phyloP scores from a whole-genome alignment of 1,284 basidiomycete genomes.

The Cutaneotrichosporon cyanovorans region DNA sequence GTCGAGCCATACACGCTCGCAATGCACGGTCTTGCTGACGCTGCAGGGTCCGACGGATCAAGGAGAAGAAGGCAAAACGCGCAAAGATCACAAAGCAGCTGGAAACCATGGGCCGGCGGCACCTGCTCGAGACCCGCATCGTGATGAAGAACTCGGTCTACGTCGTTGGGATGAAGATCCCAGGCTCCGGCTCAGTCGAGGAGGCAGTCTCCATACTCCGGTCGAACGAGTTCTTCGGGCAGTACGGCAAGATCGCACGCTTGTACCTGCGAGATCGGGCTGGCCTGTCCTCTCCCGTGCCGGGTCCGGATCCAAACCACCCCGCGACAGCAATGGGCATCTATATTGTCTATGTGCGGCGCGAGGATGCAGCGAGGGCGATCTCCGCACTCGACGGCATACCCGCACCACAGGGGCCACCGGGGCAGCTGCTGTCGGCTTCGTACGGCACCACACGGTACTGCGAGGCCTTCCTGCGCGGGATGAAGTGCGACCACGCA shows the following conservation, averaged over 20 bases:
- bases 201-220: slow-evolving; percentile 93
- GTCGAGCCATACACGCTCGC: neutral
- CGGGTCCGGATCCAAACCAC: slow-evolving; percentile 45
- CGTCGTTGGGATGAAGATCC: slow-evolving; percentile 78
- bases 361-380: slow-evolving; percentile 89
- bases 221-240: slow-evolving; percentile 94
- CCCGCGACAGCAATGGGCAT: slow-evolving; percentile 62
- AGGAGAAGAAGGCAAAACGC: slow-evolving; percentile 90
- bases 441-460: slow-evolving; percentile 97
- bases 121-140: slow-evolving; percentile 87
- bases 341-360: slow-evolving; percentile 91
- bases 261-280: slow-evolving; percentile 88
- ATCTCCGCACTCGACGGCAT: slow-evolving; percentile 91
- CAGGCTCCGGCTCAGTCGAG: slow-evolving; percentile 65
- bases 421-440: slow-evolving; percentile 72
- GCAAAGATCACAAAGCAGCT: slow-evolving; percentile 96
- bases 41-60: slow-evolving; percentile 81
- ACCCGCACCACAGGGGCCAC: slow-evolving; percentile 66
- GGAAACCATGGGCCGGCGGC: slow-evolving; percentile 75
- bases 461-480: slow-evolving; percentile 90
- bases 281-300: slow-evolving; percentile 47
- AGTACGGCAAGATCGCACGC: slow-evolving; percentile 97
- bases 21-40: slow-evolving; percentile 14
- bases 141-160: slow-evolving; percentile 96
- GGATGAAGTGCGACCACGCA: slow-evolving; percentile 65